Evolutionary conservation across 148 eudicot species (phyloP).

Genomic region (Dianthus caryophyllus): DNA sequence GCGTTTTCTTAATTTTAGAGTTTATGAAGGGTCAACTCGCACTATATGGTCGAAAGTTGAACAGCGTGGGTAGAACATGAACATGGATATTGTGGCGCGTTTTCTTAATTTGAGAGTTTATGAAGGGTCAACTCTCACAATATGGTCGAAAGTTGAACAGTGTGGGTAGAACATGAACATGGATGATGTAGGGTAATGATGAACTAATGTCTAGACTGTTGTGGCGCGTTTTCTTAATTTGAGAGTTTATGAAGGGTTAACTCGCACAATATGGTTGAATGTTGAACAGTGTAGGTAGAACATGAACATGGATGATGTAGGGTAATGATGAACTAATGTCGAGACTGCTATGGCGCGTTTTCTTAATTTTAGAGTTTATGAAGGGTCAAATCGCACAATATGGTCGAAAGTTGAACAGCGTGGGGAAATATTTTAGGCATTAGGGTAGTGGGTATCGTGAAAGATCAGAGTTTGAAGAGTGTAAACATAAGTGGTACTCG

Average conservation of each 20-base stretch:
- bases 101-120: background rate
- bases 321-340: background rate
- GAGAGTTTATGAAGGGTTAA: background rate
- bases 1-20: background rate
- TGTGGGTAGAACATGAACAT: background rate
- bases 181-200: background rate
- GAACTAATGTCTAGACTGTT: too few relatives aligned
- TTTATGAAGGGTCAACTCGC: background rate
- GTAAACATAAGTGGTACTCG: background rate
- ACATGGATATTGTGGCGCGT: too few relatives aligned
- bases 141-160: background rate
- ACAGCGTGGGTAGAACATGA: background rate
- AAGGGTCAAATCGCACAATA: background rate
- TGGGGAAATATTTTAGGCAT: too few relatives aligned
- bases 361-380: background rate
- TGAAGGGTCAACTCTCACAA: background rate
- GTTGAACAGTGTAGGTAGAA: background rate
- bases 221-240: too few relatives aligned
- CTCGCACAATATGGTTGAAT: background rate
- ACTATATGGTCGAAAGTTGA: background rate
- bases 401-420: too few relatives aligned
- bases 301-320: background rate
- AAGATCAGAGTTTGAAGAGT: background rate
- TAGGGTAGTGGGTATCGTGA: background rate
- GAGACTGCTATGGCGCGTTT: background rate